Percentiles rank a stretch among this genome's conserved stretches.
These are phyloP conservation scores for Moniliophthora roreri DNA, from an alignment of 1,284 basidiomycete species.

Conservation along the genomic window DNA sequence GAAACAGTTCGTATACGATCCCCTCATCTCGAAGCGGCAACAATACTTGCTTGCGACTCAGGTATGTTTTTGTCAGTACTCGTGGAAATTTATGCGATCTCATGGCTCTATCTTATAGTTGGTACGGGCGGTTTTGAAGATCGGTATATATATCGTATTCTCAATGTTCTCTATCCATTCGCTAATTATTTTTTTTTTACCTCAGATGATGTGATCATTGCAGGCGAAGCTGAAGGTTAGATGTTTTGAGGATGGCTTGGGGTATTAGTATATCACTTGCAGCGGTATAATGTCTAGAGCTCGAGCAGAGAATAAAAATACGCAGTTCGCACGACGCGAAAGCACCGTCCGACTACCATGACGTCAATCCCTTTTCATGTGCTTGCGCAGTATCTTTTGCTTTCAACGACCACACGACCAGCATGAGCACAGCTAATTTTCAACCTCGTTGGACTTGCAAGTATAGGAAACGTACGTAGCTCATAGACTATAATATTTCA, in stretches of 20 bases:
- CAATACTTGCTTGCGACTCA: constrained; percentile 98
- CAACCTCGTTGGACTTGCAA: constrained; percentile 17
- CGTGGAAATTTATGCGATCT: neutral
- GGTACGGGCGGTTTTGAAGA: constrained; percentile 74
- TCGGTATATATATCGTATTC: constrained; percentile 43
- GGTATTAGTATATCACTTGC: too few species aligned
- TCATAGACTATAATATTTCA: too few species aligned
- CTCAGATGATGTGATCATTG: constrained; percentile 20
- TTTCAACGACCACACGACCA: neutral
- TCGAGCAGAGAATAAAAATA: too few species aligned
- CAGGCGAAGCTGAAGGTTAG: constrained; percentile 20
- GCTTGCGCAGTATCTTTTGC: too few species aligned
- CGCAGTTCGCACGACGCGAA: too few species aligned
- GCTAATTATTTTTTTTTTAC: neutral
- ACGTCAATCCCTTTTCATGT: too few species aligned
- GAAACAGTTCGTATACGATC: constrained; percentile 96
- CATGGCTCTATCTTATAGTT: constrained; percentile 37
- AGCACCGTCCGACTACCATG: too few species aligned
- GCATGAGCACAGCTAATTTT: constrained; percentile 9
- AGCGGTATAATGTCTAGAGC: too few species aligned
- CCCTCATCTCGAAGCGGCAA: constrained; percentile 95
- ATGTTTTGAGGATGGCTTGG: too few species aligned
- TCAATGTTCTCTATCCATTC: neutral
- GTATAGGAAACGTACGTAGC: constrained; percentile 12
- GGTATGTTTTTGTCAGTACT: constrained; percentile 41